Conservation (phyloP, 768 basidiomycete species). For the Naematelia aurantialba region DNA sequence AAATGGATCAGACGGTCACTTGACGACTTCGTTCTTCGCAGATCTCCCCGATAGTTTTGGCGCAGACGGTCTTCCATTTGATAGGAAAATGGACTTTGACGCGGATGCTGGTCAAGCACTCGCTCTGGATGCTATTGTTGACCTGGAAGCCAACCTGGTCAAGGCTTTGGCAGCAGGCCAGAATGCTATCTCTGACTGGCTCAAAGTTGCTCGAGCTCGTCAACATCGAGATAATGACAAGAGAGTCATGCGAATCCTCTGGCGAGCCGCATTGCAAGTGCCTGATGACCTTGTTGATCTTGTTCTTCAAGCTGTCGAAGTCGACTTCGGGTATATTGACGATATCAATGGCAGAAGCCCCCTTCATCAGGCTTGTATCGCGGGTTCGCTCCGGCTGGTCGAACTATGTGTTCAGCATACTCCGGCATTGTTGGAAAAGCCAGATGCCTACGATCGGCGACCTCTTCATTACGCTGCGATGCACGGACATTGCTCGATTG, state of each 20-base stretch:
- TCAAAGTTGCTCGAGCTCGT: conserved; percentile 53
- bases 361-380: conserved; percentile 87
- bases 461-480: conserved; percentile 94
- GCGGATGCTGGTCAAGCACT: conserved; percentile 42
- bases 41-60: conserved; percentile 44
- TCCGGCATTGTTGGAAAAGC: conserved; percentile 65
- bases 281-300: conserved; percentile 73
- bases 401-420: conserved; percentile 68
- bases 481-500: conserved; percentile 76
- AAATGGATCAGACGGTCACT: conserved; percentile 59
- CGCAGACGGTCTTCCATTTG: conserved; percentile 41
- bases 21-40: conserved; percentile 35
- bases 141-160: conserved; percentile 80
- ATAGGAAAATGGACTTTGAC: conserved; percentile 43
- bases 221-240: conserved; percentile 48
- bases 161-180: conserved; percentile 64
- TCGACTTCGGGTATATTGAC: conserved; percentile 88
- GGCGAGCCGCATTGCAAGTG: conserved; percentile 63
- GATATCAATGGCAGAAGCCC: conserved; percentile 95
- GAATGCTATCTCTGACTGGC: conserved; percentile 62
- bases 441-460: conserved; percentile 86
- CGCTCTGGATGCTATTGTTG: conserved; percentile 68
- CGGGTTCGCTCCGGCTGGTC: conserved; percentile 73
- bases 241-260: conserved; percentile 85
- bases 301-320: conserved; percentile 58